phyloP scores from a whole-genome alignment of 1,284 basidiomycete species.

The Heliocybe sulcata region DNA sequence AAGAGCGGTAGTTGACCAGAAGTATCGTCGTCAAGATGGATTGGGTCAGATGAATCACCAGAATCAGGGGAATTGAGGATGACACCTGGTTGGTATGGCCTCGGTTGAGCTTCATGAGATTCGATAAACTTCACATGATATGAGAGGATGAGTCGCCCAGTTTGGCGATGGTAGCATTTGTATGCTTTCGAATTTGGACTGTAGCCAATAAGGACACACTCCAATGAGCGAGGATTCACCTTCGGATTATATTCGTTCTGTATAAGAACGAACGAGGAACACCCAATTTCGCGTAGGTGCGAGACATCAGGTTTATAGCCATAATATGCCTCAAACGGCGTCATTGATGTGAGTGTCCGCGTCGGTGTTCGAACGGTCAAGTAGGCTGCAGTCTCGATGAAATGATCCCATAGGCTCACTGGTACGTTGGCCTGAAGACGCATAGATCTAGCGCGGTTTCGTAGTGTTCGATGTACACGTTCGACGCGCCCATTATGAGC shows the following conservation, averaged over 20 bases:
- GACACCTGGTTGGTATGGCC: no score
- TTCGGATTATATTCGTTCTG: slow-evolving; percentile 19
- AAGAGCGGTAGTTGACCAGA: no score
- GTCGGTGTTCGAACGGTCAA: slow-evolving; percentile 6
- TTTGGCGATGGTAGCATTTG: slow-evolving; percentile 17
- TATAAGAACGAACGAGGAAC: slow-evolving; percentile 12
- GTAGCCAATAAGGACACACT: slow-evolving; percentile 28
- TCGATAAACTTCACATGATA: slow-evolving; percentile 25
- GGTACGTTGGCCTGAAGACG: slow-evolving; percentile 13
- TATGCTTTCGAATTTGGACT: slow-evolving; percentile 23
- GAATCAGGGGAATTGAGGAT: no score
- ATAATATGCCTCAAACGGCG: slow-evolving; percentile 13
- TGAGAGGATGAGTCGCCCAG: slow-evolving; percentile 15
- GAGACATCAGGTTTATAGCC: slow-evolving; percentile 9
- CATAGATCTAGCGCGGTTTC: slow-evolving; percentile 18
- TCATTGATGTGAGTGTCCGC: slow-evolving; percentile 1
- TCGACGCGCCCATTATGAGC: slow-evolving; percentile 21
- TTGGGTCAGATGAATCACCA: no score
- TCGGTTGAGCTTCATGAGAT: slow-evolving; percentile 5
- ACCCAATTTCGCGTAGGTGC: slow-evolving; percentile 16
- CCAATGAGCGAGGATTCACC: slow-evolving; percentile 18
- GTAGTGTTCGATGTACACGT: slow-evolving; percentile 18
- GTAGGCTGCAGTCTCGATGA: slow-evolving; percentile 11
- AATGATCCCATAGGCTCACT: slow-evolving; percentile 20
- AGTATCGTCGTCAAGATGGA: no score